Evolutionary conservation across 1,284 basidiomycete species (phyloP), one percentile per base, ranked within the genome.

Genomic region (Naganishia cerealis): DNA sequence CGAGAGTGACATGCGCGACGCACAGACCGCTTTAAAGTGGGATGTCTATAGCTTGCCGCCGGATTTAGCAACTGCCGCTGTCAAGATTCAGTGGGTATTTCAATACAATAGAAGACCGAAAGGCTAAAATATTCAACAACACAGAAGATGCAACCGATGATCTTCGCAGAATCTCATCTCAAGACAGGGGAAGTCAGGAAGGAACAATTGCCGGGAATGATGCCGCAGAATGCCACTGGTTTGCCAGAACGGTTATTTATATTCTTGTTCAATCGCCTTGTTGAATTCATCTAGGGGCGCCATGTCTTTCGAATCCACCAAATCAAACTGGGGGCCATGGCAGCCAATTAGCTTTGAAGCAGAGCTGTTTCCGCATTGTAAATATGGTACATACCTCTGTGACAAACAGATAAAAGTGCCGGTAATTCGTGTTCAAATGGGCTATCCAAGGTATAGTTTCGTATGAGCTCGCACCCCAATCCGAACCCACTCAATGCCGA

Each of bases 371-470:
- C 29, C 29, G 29, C 18, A 24, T 5, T 6, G 33, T 26, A 13
- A 24, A 7, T 16, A 12, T 0, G 9, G 40, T 62, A 75, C 81
- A 74, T 76, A 91, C 92, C 85, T 99, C 95, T 74, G 92, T 89
- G 71, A 98, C 88, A 78, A 99, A 98, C 57, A 99, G 84, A 82
- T 97, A 90, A 83, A 99, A 99, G 82, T 99, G 96, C 36, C 92
- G 87, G 81, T 99, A 99, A 77, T 94, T 97, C 2, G 96, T 99
- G 81, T 99, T 99, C 73, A 99, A 85, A 80, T 99, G 96, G 0
- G 95, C 95, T 96, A 75, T 33, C 52, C 16, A 16, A 29, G n/a
- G n/a, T 33, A 33, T 33, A 6, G 29, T 33, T 33, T 33, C 29
- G 29, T 6, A 33, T 33, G 3, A 33, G 29, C 29, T 33, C 29